Conservation (phyloP, 495 filamentous ascomycete species). For the Penicillium roqueforti region DNA sequence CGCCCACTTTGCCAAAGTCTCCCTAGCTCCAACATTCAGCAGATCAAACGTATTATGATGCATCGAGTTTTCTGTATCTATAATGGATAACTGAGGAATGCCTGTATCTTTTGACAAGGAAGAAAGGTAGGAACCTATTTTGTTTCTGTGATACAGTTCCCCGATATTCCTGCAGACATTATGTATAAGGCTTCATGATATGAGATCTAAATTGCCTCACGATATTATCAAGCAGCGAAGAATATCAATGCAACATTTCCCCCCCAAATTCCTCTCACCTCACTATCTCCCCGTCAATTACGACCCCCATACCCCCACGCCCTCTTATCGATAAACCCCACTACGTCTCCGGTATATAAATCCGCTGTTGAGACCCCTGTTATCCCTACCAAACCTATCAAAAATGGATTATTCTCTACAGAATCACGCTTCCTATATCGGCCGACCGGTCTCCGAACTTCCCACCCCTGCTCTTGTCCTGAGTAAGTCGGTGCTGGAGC, state of each 20-base stretch:
- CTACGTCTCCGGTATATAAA: slow-evolving; percentile 1
- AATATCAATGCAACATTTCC: neutral
- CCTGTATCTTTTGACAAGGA: neutral
- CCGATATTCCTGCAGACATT: neutral
- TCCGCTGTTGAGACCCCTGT: neutral
- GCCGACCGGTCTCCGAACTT: slow-evolving; percentile 23
- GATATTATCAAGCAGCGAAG: neutral
- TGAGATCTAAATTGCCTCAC: neutral
- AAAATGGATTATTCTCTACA: slow-evolving; percentile 28
- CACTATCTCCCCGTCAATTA: neutral
- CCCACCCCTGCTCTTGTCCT: slow-evolving; percentile 32
- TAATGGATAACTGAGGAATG: too few relatives aligned
- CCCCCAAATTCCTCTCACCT: neutral
- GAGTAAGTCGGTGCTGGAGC: slow-evolving; percentile 29
- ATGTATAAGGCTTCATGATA: neutral
- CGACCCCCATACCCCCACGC: slow-evolving; percentile 1
- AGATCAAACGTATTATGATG: too few relatives aligned
- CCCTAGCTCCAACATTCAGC: too few relatives aligned
- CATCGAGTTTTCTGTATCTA: too few relatives aligned
- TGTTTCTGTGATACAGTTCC: neutral
- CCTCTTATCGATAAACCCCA: slow-evolving; percentile 4
- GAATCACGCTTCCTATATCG: slow-evolving; percentile 27
- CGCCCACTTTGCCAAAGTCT: too few relatives aligned
- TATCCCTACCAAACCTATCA: neutral
- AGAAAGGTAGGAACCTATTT: neutral